Base-by-base conservation (phyloP, 495 filamentous ascomycete genomes). In the Hyaloscypha variabilis region DNA sequence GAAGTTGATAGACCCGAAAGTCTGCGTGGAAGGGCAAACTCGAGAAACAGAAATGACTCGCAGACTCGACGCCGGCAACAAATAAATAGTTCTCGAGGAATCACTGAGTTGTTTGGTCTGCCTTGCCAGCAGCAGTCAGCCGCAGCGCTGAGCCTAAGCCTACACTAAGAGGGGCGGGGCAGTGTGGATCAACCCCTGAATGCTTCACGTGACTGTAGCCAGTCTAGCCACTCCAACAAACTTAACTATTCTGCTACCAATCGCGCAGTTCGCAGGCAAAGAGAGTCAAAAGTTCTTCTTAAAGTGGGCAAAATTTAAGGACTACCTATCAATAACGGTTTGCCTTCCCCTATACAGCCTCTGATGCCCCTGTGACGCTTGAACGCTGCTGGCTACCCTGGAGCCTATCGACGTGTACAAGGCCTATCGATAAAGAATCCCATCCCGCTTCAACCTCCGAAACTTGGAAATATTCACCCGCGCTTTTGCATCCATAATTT, bases 101-200 rank as follows among this genome's bases (percentile, higher is more conserved):
- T 34, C 19, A 31, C 31, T 46, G 1, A 30, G 29, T 36, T 3
- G 30, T 36, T 24, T 59, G 34, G n/a, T 39, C 29, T 39, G 21
- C 29, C 29, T 59, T 36, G 23, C 57, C 23, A 26, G 34, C 29
- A 58, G 56, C 34, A 39, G 21, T 62, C 60, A 62, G 60, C 60
- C 46, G 60, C 60, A 62, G 26, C 19, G 17, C n/a, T 19, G 57
- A n/a, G n/a, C n/a, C n/a, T n/a, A n/a, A n/a, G n/a, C n/a, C n/a
- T n/a, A n/a, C n/a, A n/a, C n/a, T n/a, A n/a, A n/a, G n/a, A n/a
- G n/a, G n/a, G n/a, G n/a, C n/a, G n/a, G n/a, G n/a, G n/a, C n/a
- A n/a, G n/a, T n/a, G n/a, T n/a, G n/a, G n/a, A n/a, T n/a, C n/a
- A n/a, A n/a, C n/a, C n/a, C n/a, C 49, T 17, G 39, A 46, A 17